Base-by-base conservation (phyloP, 2,329 filamentous ascomycete genomes). In the Nakataea oryzae region DNA sequence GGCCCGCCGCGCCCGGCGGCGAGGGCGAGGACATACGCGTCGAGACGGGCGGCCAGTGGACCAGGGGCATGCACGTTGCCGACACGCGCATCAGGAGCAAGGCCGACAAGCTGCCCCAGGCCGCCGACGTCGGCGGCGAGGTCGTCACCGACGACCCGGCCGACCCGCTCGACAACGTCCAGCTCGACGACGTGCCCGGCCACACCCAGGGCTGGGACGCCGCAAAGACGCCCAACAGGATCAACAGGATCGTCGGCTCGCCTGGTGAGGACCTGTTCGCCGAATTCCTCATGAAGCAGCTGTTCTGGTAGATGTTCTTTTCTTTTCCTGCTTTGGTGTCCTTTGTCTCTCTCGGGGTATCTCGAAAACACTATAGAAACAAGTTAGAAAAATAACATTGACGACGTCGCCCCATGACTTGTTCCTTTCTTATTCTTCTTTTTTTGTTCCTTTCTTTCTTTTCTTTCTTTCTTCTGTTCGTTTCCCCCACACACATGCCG, bases 1-100 rank as follows among this genome's bases (percentile, higher is more conserved):
- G 79, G 72, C 71, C 78, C 21, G 79, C 82, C 1, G 73, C 77
- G 17, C 41, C 41, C 2, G 41, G 17, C 17, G 78, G 81, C 63
- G 85, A 79, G 0, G 50, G 28, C 29, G 89, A 96, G 73, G 95
- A 99, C 72, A 88, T 99, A 62, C 83, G 95, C 26, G 80, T 99
- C 54, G 95, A 99, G 76, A 96, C 92, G 0, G 78, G 84, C 2
- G 95, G 93, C 1, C 95, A 97, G 77, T 99, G 95, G 95, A 96
- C 93, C 57, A 81, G 91, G 62, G 93, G 95, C 1, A 93, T 95
- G 87, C 93, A 92, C 70, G 81, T 97, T 34, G 79, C 92, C 54
- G 95, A 99, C 78, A 81, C 86, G 47, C 82, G 95, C 57, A 75
- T 76, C 50, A 76, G 85, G 61, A 78, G 76, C 65, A 84, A 85